Base-by-base conservation (phyloP, 2,329 filamentous ascomycete species). In the Camptophora hylomeconis region DNA sequence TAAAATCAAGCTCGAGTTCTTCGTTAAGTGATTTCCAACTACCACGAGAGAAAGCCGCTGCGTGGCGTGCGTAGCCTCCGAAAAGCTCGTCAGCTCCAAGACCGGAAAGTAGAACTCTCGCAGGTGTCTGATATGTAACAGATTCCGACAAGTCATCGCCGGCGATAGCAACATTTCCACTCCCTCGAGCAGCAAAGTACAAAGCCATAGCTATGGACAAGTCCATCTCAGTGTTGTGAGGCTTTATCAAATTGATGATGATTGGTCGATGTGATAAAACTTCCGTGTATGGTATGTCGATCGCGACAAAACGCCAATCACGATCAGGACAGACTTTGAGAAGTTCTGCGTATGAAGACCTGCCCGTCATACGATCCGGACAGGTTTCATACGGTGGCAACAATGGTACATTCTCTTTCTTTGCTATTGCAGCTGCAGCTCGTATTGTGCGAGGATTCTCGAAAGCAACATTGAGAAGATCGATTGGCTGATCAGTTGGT, bases 151-250 rank as follows among this genome's bases (percentile, higher is more conserved):
- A 15, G 29, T 24, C 24, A 1, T 28, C 24, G 4, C 44, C 31
- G 7, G 37, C 10, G 3, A 41, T 32, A 7, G 37, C 13, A 20
- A 63, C 58, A 11, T 51, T 40, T 0, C 77, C 82, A 28, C 58
- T 52, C 1, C 84, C 87, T 20, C 83, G 70, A 1, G 87, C 76
- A 5, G 89, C 84, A 58, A 98, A 98, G 53, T 94, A 95, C n/a
- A 98, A 63, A 0, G 89, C 89, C 44, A 71, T 78, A 0, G 81
- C 80, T 44, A 98, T 98, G 3, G 89, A 98, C 1, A 98, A 64
- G 46, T 98, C 89, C 89, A 98, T 98, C 54, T 98, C 89, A 0
- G 89, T 98, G 42, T 93, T 87, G 54, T 98, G 89, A 0, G 89
- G 89, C 42, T 79, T 67, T 51, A 98, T 94, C 11, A 98, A 62